Percentiles rank a stretch among this genome's conserved stretches.
Evolutionary conservation across 2,329 filamentous ascomycete genomes (phyloP).

Genomic region (Ophiostoma australiae): DNA sequence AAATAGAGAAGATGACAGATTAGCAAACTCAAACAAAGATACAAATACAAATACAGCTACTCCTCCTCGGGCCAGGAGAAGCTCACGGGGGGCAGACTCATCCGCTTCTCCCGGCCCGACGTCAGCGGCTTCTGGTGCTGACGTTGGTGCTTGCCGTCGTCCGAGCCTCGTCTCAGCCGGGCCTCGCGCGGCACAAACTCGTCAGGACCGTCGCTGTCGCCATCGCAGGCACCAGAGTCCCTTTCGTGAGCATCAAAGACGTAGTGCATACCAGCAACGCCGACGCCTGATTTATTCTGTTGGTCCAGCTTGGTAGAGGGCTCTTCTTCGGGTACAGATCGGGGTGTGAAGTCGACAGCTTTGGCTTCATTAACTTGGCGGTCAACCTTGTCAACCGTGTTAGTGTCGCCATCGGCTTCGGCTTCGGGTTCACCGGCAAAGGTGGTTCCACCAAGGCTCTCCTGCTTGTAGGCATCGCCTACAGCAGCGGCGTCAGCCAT

Average conservation of each 20-base stretch:
- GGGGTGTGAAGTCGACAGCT: neutral
- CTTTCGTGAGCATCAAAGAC: neutral
- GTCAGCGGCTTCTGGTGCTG: neutral
- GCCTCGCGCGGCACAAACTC: neutral
- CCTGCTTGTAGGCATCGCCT: neutral
- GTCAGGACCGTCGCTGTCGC: conserved; percentile 4
- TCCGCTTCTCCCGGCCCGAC: conserved; percentile 29
- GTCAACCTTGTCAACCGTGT: neutral
- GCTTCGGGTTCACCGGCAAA: neutral
- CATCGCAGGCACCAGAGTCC: neutral
- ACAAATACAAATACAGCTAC: neutral
- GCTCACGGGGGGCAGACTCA: conserved; percentile 35
- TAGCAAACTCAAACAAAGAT: neutral
- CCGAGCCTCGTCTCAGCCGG: conserved; percentile 14
- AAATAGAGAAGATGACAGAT: neutral
- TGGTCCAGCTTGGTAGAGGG: neutral
- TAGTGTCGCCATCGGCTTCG: neutral
- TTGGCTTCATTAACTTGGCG: neutral
- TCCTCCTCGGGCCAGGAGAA: conserved; percentile 30
- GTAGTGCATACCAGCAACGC: conserved; percentile 14
- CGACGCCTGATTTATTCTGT: neutral
- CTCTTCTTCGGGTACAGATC: neutral
- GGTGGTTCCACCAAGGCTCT: conserved; percentile 3
- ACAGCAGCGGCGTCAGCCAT: neutral
- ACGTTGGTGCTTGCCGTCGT: neutral